phyloP scores from a whole-genome alignment of 2,329 filamentous ascomycete genomes.

The Rhynchosporium graminicola region DNA sequence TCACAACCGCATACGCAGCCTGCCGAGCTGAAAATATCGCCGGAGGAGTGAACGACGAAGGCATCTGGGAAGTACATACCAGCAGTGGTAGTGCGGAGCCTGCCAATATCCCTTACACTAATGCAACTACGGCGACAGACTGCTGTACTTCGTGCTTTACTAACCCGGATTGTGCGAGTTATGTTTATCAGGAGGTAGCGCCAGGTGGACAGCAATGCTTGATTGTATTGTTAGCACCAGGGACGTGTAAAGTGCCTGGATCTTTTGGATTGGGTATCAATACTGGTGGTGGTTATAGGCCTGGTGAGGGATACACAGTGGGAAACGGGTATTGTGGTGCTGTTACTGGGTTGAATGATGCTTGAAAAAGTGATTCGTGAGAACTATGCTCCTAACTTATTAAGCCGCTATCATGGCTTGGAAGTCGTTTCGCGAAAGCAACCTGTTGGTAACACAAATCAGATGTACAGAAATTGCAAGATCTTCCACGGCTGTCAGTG shows the following conservation, averaged over 20 bases:
- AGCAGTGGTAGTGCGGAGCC: conserved; percentile 1
- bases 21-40: conserved; percentile 4
- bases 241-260: neutral
- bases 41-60: conserved; percentile 7
- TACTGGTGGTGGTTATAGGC: conserved; percentile 9
- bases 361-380: neutral
- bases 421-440: too few species aligned
- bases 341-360: conserved; percentile 10
- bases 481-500: too few species aligned
- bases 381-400: too few species aligned
- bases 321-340: conserved; percentile 10
- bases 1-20: conserved; percentile 6
- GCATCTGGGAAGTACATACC: conserved; percentile 13
- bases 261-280: conserved; percentile 5
- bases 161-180: conserved; percentile 8
- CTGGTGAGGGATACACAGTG: conserved; percentile 9
- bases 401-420: too few species aligned
- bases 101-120: conserved; percentile 8
- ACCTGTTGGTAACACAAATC: too few species aligned
- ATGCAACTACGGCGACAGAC: neutral
- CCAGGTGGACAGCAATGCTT: conserved; percentile 7
- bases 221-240: conserved; percentile 4
- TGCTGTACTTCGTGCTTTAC: conserved; percentile 11
- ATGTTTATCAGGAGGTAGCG: neutral
- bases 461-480: too few species aligned